These are phyloP conservation scores for Cydonia oblonga DNA, from an alignment of 331 rosid species.

Conservation along the genomic window DNA sequence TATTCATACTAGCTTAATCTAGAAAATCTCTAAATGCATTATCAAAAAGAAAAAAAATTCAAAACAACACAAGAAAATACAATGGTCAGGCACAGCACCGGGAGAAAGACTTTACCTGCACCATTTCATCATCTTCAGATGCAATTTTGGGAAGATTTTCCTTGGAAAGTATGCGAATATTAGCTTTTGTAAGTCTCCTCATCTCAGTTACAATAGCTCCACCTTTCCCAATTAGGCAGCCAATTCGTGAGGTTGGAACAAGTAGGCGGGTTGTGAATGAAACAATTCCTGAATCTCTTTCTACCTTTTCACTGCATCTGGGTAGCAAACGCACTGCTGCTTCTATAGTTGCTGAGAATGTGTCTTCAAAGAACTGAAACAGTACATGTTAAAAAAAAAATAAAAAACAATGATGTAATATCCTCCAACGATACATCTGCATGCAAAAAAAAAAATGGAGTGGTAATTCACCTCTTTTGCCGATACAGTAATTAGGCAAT, in stretches of 20 bases:
- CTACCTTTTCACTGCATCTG: conserved; percentile 87
- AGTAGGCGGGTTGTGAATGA: conserved; percentile 88
- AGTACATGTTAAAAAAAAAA: conserved; percentile 7
- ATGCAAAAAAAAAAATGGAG: not conserved
- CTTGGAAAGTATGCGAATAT: conserved; percentile 77
- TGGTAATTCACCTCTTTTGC: conserved; percentile 70
- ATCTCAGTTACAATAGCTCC: conserved; percentile 90
- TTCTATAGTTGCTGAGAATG: conserved; percentile 69
- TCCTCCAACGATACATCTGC: not conserved
- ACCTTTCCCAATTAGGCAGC: conserved; percentile 98
- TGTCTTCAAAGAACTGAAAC: conserved; percentile 74
- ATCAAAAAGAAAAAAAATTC: not conserved
- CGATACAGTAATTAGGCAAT: conserved; percentile 71
- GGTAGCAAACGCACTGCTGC: conserved; percentile 97
- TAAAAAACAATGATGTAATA: not conserved
- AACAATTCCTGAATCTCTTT: conserved; percentile 92
- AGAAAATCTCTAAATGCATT: not conserved
- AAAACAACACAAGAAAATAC: not conserved
- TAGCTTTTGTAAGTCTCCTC: conserved; percentile 90
- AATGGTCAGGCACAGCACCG: not conserved
- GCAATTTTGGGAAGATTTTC: conserved; percentile 93
- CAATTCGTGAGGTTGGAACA: conserved; percentile 87
- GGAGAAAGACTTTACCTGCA: conserved; percentile 50
- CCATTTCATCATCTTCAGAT: conserved; percentile 93
- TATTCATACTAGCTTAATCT: not conserved